Evolutionary conservation across 441 rosid species (phyloP), one percentile per base, ranked within the genome.

Genomic region (Isatis lusitanica): DNA sequence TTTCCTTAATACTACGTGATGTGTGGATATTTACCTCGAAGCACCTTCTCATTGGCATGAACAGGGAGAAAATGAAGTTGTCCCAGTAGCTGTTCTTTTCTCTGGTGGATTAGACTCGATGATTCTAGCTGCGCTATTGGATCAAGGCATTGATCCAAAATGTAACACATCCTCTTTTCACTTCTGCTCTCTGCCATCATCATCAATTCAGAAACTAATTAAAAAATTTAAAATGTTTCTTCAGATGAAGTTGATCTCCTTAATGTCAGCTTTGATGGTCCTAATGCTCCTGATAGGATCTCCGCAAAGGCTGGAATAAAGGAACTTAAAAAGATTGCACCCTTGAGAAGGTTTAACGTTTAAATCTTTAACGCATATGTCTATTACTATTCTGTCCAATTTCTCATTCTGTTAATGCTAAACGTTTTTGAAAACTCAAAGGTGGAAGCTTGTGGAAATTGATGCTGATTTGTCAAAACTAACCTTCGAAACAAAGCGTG

Each of bases 61-160:
- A 33, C 74, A 89, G 97, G 87, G 74, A 68, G 83, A 77, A 67
- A 69, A 77, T 63, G 94, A 79, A 56, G 74, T 33, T 73, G 84
- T 66, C 63, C 97, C 97, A 1, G 89, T 90, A 53, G 97, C 97
- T 51, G 88, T 94, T 70, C 91, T 94, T 52, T 92, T 94, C 80
- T 94, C 98, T 57, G 97, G 98, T 52, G 98, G 98, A 71, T 75
- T 92, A 66, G 98, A 94, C 81, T 94, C 97, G 31, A 94, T 89
- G 97, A 89, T 94, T 76, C 87, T 94, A 53, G 93, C 97, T 46
- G 97, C 94, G 38, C 74, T 94, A 18, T 82, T 92, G 80, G 81
- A 94, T 75, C 86, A 92, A 52, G 90, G 90, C 77, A 77, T 94
- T 36, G 90, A 90, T 84, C 83, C 87, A 59, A 79, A 62, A 57